Base-by-base conservation (phyloP, 768 basidiomycete species). In the Pisolithus microcarpus region DNA sequence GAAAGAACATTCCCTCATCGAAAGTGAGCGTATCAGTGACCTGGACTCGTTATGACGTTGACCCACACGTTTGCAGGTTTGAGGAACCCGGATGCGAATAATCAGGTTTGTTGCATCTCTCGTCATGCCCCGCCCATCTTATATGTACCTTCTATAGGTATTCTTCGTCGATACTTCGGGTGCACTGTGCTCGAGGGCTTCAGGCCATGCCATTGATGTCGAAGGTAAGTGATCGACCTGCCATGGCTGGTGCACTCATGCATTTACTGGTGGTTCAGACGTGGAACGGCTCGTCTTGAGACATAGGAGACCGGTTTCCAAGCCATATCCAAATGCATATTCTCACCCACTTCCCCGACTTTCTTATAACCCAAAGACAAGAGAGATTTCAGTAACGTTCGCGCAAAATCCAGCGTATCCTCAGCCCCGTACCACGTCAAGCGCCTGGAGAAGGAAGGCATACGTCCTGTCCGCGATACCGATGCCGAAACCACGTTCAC, bases 161-260 rank as follows among this genome's bases (percentile, higher is more conserved):
- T 91, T 90, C 70, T 91, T 87, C 70, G 78, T 91, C 48, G 90
- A 92, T 63, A 76, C 78, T 2, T 78, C 79, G 18, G 89, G 90
- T 18, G 81, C 80, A 9, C 66, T 91, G 38, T 91, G 87, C 63
- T 87, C 89, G 8, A 77, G 85, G 57, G 77, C 80, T 4, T 79
- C 88, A 15, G 90, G 90, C 0, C 88, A 91, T 66, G 90, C 88
- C 7, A 70, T 92, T 36, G 89, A 92, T 58, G 67, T 91, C 34
- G 81, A 91, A 74, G 78, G 88, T 84, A 65, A 21, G 68, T 55
- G 15, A 18, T 43, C 45, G n/a, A 7, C 5, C 43, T 43, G 37
- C 44, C 43, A 16, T 24, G 46, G 10, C 24, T 11, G 43, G 54
- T 48, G 55, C 34, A 11, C 61, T 48, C 4, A 57, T 21, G 15